These are phyloP conservation scores for Cetradonia linearis DNA, from an alignment of 495 filamentous ascomycete genomes.

Conservation along the genomic window DNA sequence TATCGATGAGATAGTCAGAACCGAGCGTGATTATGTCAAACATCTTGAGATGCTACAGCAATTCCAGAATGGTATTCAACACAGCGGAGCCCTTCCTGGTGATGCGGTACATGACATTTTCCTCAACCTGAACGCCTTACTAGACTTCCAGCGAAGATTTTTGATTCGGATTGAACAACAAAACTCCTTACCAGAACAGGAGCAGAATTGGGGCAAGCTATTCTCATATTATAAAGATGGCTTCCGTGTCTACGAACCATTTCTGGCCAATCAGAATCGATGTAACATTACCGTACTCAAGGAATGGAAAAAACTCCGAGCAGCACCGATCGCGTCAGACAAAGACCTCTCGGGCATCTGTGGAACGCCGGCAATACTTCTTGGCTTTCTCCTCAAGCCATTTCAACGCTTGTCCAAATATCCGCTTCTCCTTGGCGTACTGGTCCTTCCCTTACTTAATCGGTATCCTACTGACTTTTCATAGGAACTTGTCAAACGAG, in stretches of 20 bases:
- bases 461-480: neutral
- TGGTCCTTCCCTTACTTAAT: slow-evolving; percentile 17
- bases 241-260: slow-evolving; percentile 88
- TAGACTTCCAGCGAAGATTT: slow-evolving; percentile 92
- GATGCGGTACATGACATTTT: slow-evolving; percentile 93
- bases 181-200: slow-evolving; percentile 64
- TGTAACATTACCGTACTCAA: slow-evolving; percentile 40
- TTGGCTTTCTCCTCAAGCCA: slow-evolving; percentile 88
- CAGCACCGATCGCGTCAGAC: slow-evolving; percentile 39
- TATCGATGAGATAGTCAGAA: slow-evolving; percentile 80
- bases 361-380: slow-evolving; percentile 50
- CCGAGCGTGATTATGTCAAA: slow-evolving; percentile 96
- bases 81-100: slow-evolving; percentile 76
- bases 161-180: slow-evolving; percentile 92
- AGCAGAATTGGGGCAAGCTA: slow-evolving; percentile 83
- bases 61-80: slow-evolving; percentile 80
- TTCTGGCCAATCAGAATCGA: slow-evolving; percentile 78
- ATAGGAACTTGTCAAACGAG: slow-evolving; percentile 79
- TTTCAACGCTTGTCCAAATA: slow-evolving; percentile 95
- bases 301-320: slow-evolving; percentile 46
- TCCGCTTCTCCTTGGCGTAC: slow-evolving; percentile 76
- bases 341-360: slow-evolving; percentile 52
- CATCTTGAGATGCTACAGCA: slow-evolving; percentile 90
- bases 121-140: slow-evolving; percentile 82
- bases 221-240: slow-evolving; percentile 71